phyloP scores from a whole-genome alignment of 1,139 yeast species.

The Kodamaea fungicola region DNA sequence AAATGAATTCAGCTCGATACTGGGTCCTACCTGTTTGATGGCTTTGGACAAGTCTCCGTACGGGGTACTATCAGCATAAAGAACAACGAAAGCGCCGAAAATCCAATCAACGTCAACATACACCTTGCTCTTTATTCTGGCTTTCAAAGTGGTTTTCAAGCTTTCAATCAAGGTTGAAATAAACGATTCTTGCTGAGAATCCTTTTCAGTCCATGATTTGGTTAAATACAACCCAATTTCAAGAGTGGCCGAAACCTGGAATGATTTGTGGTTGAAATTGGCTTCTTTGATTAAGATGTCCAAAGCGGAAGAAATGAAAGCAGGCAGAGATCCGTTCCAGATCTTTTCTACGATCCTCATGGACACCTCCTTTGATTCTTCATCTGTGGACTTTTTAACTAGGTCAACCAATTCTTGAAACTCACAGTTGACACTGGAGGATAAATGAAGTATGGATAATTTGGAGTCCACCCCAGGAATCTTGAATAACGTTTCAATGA shows the following conservation, averaged over 20 bases:
- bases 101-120: conserved; percentile 6
- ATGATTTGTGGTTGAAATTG: conserved; percentile 4
- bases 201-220: conserved; percentile 1
- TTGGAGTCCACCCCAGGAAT: conserved; percentile 1
- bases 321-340: conserved; percentile 30
- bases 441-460: background rate
- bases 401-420: conserved; percentile 21
- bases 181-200: background rate
- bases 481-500: conserved; percentile 31
- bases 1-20: background rate
- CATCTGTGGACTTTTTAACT: conserved; percentile 13
- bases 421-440: conserved; percentile 15
- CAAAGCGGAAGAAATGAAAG: conserved; percentile 13
- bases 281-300: conserved; percentile 7
- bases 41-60: background rate
- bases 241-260: conserved; percentile 6
- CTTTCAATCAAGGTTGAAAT: conserved; percentile 4
- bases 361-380: conserved; percentile 13
- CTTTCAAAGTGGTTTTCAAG: conserved; percentile 3
- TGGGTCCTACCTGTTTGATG: conserved; percentile 4
- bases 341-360: conserved; percentile 20
- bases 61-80: conserved; percentile 2
- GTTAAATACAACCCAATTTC: conserved; percentile 7
- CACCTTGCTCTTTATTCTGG: conserved; percentile 1
- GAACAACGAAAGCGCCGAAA: conserved; percentile 3